These are phyloP conservation scores for Colletotrichum plurivorum DNA, from an alignment of 2,329 filamentous ascomycete species.

Conservation along the genomic window DNA sequence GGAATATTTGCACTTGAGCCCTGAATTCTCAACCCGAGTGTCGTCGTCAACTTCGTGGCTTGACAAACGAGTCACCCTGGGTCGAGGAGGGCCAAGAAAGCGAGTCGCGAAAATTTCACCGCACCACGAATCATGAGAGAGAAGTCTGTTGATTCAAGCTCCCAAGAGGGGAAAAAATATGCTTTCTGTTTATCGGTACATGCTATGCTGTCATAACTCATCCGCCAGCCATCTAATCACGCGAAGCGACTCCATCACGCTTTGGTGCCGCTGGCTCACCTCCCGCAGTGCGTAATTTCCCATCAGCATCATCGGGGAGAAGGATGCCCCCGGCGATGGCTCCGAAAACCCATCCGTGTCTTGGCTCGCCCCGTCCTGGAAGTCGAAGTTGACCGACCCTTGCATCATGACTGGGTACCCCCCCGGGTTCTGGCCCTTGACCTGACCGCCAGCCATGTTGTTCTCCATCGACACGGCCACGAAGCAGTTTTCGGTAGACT, in stretches of 20 bases:
- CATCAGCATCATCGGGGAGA: conserved; percentile 24
- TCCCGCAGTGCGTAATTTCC: conserved; percentile 26
- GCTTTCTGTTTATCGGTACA: background rate
- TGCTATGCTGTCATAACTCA: conserved; percentile 33
- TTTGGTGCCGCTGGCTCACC: conserved; percentile 29
- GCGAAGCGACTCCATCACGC: conserved; percentile 34
- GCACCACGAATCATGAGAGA: background rate
- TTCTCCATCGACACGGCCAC: background rate
- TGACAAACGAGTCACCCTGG: background rate
- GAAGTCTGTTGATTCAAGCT: too few relatives aligned
- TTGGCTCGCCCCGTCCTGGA: conserved; percentile 31
- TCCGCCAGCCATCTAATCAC: conserved; percentile 37
- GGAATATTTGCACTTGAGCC: background rate
- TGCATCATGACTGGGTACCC: background rate
- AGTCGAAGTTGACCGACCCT: conserved; percentile 16
- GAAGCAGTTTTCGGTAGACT: conserved; percentile 30
- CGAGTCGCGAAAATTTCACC: background rate
- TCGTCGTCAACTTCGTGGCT: too few relatives aligned
- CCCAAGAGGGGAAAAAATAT: background rate
- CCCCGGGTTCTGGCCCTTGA: conserved; percentile 7
- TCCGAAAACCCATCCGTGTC: conserved; percentile 21
- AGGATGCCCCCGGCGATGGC: background rate
- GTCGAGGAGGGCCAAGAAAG: background rate
- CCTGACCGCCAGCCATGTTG: background rate
- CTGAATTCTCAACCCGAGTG: too few relatives aligned